Evolutionary conservation across 768 basidiomycete species (phyloP), one percentile per base, ranked within the genome.

Genomic region (Lentinula guzmanii): DNA sequence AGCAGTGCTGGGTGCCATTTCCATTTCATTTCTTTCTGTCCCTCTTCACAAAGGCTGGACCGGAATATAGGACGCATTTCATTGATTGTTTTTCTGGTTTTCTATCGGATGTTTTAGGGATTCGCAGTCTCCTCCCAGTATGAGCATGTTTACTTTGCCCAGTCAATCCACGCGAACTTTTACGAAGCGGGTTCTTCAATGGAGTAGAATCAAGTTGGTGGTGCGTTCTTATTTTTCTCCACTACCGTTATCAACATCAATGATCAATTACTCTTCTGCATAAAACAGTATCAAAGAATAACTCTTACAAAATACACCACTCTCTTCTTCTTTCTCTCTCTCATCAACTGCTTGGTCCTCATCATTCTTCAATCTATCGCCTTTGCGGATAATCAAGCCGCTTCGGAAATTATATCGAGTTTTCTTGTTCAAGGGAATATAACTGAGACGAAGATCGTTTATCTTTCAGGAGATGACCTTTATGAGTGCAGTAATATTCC

Each of bases 221-320:
- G 61, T 60, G 28, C 33, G 59, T 18, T 34, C 1, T 43, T 1
- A n/a, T 51, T 50, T 35, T 52, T 52, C 24, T 9, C 11, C 33
- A 28, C 28, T 28, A 28, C 28, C 28, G 28, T 18, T 34, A 16
- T 11, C 15, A 5, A 18, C 9, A 15, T 39, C 13, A 21, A 46
- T 16, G 9, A 24, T 16, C n/a, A 10, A 18, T 52, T 60, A 31
- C 15, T 15, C 4, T 35, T 34, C 6, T 53, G 31, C 39, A 33
- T 46, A 13, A 35, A 21, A 53, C 37, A 85, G 83, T 80, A 77
- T 64, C 69, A 76, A 35, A 75, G 80, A 62, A 73, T 82, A 55
- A 83, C 80, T 6, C 66, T 81, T 39, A 81, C 79, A n/a, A 78
- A 75, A 9, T 77, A 75, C 67, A 83, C 82, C 37, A 72, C 77